Conservation (phyloP, 306 rosid species). For the Prunus mira region DNA sequence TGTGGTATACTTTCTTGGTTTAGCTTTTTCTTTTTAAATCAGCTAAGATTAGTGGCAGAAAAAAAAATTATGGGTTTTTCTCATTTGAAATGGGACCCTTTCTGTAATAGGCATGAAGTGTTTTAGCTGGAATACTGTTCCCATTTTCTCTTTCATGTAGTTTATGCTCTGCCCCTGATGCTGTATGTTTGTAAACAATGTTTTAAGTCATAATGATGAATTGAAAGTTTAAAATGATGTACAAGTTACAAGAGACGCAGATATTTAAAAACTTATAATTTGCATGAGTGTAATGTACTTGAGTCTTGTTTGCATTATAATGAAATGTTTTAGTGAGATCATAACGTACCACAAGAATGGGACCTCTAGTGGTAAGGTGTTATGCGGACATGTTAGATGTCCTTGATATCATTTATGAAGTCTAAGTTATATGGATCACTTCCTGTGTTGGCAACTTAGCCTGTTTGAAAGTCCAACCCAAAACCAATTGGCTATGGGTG, state of each 20-base stretch:
- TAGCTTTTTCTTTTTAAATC: constrained; percentile 13
- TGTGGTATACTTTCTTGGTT: constrained; percentile 49
- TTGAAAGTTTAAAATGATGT: not conserved
- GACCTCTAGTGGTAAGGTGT: not conserved
- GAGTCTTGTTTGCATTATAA: not conserved
- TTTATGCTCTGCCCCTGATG: not conserved
- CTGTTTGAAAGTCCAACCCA: not conserved
- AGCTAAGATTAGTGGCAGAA: not conserved
- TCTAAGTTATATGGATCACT: not conserved
- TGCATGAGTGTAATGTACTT: not conserved
- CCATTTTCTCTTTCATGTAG: not conserved
- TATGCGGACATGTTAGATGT: not conserved
- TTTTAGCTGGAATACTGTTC: not conserved
- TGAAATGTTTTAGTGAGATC: not conserved
- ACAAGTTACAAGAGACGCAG: not conserved
- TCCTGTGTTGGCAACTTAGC: not conserved
- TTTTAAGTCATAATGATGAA: not conserved
- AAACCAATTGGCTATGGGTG: not conserved
- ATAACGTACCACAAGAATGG: not conserved
- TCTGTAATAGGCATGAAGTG: not conserved
- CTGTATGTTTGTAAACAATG: not conserved
- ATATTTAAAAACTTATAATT: not conserved
- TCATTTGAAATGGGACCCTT: not conserved
- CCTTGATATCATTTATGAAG: not conserved
- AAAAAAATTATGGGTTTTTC: not conserved